A percentile compares a stretch with the other conserved stretches of the same genome.
Conservation (phyloP, 345 rosid genomes). For the Linum lewisii region DNA sequence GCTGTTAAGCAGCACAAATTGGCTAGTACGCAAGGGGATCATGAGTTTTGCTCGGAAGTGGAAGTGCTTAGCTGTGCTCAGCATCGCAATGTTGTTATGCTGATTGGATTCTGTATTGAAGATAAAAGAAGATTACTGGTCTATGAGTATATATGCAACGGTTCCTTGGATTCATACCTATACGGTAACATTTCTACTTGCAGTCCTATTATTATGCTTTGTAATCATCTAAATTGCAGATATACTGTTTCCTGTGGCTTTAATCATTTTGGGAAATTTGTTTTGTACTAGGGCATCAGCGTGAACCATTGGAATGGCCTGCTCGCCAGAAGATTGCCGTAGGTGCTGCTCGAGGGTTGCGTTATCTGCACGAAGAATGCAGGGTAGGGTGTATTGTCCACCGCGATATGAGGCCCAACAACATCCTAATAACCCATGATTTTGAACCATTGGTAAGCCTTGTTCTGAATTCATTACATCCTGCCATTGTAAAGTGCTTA, state of each 20-base stretch:
- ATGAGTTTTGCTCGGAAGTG: slow-evolving; percentile 96
- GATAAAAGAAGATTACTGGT: slow-evolving; percentile 88
- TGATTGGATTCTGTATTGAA: slow-evolving; percentile 95
- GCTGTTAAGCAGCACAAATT: slow-evolving; percentile 98
- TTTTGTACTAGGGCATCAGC: slow-evolving; percentile 48
- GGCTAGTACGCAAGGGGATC: slow-evolving; percentile 99
- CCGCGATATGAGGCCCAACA: slow-evolving; percentile 99
- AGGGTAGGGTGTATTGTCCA: slow-evolving; percentile 99
- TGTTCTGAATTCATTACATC: not conserved
- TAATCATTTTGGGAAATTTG: slow-evolving; percentile 3
- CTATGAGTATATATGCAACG: slow-evolving; percentile 93
- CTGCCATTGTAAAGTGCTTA: not conserved
- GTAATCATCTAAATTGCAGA: not conserved
- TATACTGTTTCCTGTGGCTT: not conserved
- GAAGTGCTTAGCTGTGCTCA: slow-evolving; percentile 99
- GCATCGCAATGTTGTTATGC: slow-evolving; percentile 94
- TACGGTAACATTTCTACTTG: slow-evolving; percentile 44
- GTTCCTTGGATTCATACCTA: slow-evolving; percentile 92
- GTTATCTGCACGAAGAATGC: slow-evolving; percentile 99
- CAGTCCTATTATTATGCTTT: not conserved
- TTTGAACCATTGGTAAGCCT: slow-evolving; percentile 81
- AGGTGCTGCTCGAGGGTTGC: slow-evolving; percentile 96
- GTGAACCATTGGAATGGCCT: slow-evolving; percentile 69
- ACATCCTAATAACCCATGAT: slow-evolving; percentile 96
- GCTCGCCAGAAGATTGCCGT: slow-evolving; percentile 93